A percentile compares a stretch with the other conserved stretches of the same genome.
Conservation (phyloP, 1,284 basidiomycete species). For the Somion occarium region DNA sequence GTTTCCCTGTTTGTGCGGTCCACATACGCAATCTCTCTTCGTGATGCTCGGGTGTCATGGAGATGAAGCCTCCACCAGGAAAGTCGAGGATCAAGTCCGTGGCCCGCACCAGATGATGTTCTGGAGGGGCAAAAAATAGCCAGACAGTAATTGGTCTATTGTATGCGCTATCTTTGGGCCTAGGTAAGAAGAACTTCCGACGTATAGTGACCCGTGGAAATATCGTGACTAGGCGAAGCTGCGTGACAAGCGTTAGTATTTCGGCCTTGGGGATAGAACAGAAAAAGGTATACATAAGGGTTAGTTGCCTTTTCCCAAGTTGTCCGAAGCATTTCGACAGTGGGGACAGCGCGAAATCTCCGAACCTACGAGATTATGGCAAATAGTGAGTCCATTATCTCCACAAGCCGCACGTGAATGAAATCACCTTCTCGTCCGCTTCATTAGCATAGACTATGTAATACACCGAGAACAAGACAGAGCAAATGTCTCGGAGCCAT, state of each 20-base stretch:
- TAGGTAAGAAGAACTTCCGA: conserved; percentile 75
- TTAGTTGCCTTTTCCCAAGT: conserved; percentile 98
- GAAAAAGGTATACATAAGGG: conserved; percentile 85
- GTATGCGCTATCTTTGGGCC: conserved; percentile 75
- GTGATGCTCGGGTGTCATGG: conserved; percentile 93
- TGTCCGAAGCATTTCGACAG: conserved; percentile 90
- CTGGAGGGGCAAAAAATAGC: conserved; percentile 79
- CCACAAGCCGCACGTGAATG: too few relatives aligned
- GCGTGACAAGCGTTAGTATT: too few relatives aligned
- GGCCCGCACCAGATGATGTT: conserved; percentile 59
- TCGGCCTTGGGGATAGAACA: too few relatives aligned
- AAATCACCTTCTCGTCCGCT: conserved; percentile 95
- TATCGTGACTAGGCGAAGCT: conserved; percentile 68
- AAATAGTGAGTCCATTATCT: neutral
- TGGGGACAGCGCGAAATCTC: conserved; percentile 87
- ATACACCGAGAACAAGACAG: conserved; percentile 82
- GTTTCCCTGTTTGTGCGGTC: conserved; percentile 76
- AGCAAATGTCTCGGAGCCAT: conserved; percentile 86
- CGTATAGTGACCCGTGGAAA: conserved; percentile 62
- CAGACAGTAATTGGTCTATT: conserved; percentile 79
- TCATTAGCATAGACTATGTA: conserved; percentile 94
- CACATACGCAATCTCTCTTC: conserved; percentile 90
- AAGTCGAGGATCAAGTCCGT: conserved; percentile 88
- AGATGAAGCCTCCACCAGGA: conserved; percentile 94
- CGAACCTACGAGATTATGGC: conserved; percentile 85